Base-by-base conservation (phyloP, 108 stramenopile genomes). In the Pseudonitzschia multistriata region DNA sequence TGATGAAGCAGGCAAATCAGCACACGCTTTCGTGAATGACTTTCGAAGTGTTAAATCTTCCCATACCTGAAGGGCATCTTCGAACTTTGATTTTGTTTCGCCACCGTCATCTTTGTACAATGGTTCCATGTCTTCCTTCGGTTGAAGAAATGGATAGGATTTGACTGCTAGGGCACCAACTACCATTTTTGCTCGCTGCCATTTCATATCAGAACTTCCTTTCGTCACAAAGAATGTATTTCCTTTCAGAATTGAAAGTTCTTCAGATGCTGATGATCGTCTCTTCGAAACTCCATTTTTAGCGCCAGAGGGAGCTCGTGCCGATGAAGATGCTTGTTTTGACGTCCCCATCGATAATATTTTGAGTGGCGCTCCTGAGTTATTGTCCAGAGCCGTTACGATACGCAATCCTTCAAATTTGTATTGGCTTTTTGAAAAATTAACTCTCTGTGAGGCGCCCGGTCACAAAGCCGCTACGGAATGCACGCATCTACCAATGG, bases 11-110 rank as follows among this genome's bases (percentile, higher is more conserved):
- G 80, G 76, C 29, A 81, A 31, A 53, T 66, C 73, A 22, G 65
- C 73, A 49, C 67, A 77, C 8, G 76, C 80, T 28, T 60, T 54
- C 33, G 69, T 63, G 21, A 81, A 74, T 3, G 60, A 49, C 15
- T 73, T 22, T 37, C 73, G 67, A 24, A 72, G 45, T 59, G 70
- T 74, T 29, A 64, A 37, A 15, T 70, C 49, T 45, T 77, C 56
- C 80, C 80, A 81, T 8, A 48, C 62, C 40, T 74, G 31, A 42
- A 77, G 42, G 5, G 80, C 80, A 14, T 77, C 63, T 31, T 70
- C 50, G 37, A 77, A 81, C 35, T 45, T 36, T 15, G 40, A 49
- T 42, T 73, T 55, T 22, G 71, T 34, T 45, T 3, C 31, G 5
- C 57, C 55, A 27, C 55, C 62, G 52, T 66, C 39, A 15, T 34